Evolutionary conservation across 164 flowering plant genomes (phyloP).

Genomic region (Warburgia ugandensis): DNA sequence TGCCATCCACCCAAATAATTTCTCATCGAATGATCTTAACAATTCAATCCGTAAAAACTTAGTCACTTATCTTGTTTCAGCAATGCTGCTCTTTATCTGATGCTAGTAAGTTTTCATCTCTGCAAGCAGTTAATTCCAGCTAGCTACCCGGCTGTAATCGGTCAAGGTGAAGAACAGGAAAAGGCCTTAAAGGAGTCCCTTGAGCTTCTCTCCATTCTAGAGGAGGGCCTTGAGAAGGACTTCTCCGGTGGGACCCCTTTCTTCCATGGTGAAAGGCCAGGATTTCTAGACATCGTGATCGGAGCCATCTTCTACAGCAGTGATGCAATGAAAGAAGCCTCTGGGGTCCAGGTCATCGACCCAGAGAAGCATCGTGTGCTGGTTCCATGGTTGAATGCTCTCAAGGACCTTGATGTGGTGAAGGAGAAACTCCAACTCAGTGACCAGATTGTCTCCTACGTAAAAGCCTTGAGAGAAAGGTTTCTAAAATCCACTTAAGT

Average conservation of each 20-base stretch:
- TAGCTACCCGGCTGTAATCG: too few relatives aligned
- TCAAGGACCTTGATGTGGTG: conserved; percentile 1
- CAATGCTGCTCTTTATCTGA: too few relatives aligned
- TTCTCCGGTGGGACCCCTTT: conserved; percentile 6
- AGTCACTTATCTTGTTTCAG: too few relatives aligned
- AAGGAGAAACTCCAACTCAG: conserved; percentile 4
- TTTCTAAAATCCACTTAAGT: not conserved
- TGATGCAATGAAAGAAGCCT: conserved; percentile 3
- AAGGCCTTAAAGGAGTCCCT: conserved; percentile 15
- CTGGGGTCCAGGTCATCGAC: not conserved
- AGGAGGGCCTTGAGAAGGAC: conserved; percentile 17
- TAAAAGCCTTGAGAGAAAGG: not conserved
- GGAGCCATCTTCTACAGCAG: not conserved
- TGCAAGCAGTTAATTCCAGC: too few relatives aligned
- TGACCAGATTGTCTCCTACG: not conserved
- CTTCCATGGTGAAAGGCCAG: conserved; percentile 3
- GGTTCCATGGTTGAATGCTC: not conserved
- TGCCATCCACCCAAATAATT: too few relatives aligned
- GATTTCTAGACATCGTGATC: conserved; percentile 3
- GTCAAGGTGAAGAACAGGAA: conserved; percentile 22
- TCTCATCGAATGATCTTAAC: too few relatives aligned
- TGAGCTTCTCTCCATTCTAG: conserved; percentile 20
- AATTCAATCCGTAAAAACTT: too few relatives aligned
- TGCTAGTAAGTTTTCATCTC: too few relatives aligned
- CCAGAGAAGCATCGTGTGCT: conserved; percentile 1